Percentiles rank a stretch among this genome's conserved stretches.
phyloP scores from a whole-genome alignment of 768 basidiomycete genomes.

The Leccinum pellstonianum region DNA sequence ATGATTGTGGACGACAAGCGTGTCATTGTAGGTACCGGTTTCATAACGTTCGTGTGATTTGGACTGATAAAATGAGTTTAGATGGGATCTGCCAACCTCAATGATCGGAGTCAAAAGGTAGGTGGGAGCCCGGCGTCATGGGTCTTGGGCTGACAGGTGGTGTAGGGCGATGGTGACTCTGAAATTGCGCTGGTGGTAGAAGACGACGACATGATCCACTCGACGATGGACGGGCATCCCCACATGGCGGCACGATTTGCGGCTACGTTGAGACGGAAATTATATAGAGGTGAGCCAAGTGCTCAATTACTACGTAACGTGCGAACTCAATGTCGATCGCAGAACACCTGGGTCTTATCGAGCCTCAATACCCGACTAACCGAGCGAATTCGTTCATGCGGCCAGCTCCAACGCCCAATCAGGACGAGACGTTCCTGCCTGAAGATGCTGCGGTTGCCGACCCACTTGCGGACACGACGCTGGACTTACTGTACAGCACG shows the following conservation, averaged over 20 bases:
- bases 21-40: constrained; percentile 66
- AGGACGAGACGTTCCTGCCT: constrained; percentile 55
- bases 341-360: constrained; percentile 89
- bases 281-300: constrained; percentile 66
- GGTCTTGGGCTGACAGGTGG: constrained; percentile 8
- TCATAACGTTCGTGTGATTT: background rate
- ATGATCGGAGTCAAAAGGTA: constrained; percentile 82
- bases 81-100: constrained; percentile 94
- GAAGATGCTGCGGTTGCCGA: constrained; percentile 76
- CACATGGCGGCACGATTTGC: constrained; percentile 81
- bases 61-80: constrained; percentile 27
- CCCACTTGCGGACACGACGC: constrained; percentile 63
- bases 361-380: constrained; percentile 56
- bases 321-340: constrained; percentile 13
- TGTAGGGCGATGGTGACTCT: constrained; percentile 86
- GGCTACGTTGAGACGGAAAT: constrained; percentile 73
- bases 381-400: constrained; percentile 62
- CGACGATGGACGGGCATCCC: constrained; percentile 74
- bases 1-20: constrained; percentile 94
- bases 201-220: constrained; percentile 74
- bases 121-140: background rate
- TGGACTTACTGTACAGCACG: constrained; percentile 62
- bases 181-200: constrained; percentile 94
- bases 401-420: constrained; percentile 69
- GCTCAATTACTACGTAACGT: background rate